Percentiles rank a stretch among this genome's conserved stretches.
Conservation (phyloP, 805 yeast genomes). For the Saccharomycopsis oosterbeekiorum region DNA sequence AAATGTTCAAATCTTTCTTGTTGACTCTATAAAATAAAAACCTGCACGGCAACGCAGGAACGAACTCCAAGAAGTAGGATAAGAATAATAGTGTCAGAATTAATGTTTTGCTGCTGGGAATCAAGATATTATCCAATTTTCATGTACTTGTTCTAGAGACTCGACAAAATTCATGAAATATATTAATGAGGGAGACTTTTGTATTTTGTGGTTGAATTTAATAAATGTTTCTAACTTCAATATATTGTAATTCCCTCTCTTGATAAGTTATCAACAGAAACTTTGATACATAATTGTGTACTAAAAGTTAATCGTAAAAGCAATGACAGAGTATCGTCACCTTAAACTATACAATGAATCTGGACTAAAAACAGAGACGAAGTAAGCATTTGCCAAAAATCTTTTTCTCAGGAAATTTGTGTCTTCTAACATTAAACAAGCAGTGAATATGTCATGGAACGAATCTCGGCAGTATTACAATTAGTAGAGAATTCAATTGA, state of each 20-base stretch:
- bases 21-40: no score
- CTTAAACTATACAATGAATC: neutral
- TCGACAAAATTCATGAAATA: no score
- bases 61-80: no score
- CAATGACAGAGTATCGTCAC: neutral
- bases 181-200: neutral
- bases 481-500: constrained; percentile 9
- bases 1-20: no score
- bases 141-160: no score
- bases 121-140: no score
- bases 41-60: no score
- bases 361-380: neutral
- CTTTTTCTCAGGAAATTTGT: neutral
- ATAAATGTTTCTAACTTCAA: no score
- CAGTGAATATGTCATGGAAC: neutral
- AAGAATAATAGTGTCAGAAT: no score
- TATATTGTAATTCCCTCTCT: neutral
- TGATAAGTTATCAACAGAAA: neutral
- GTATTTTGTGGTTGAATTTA: no score
- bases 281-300: neutral
- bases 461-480: constrained; percentile 2
- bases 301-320: neutral
- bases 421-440: neutral
- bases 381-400: neutral
- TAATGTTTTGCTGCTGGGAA: no score